Percentiles rank a stretch among this genome's conserved stretches.
Evolutionary conservation across 352 stramenopile species (phyloP).

Genomic region (Pythium rhizo-oryzae): DNA sequence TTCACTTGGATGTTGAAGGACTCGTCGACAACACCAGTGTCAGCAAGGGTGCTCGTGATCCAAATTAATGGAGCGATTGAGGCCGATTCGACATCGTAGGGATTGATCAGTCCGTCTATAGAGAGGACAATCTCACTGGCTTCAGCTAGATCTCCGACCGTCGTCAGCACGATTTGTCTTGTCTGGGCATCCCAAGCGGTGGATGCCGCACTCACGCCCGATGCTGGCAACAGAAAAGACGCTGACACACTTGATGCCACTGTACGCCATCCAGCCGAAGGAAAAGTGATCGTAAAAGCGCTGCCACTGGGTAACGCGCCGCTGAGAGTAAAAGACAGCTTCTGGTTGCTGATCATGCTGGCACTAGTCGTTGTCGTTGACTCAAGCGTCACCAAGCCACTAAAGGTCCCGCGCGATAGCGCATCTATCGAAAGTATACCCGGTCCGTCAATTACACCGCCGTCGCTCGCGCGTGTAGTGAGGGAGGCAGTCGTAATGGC

Average conservation of each 20-base stretch:
- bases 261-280: conserved; percentile 46
- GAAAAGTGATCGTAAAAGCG: conserved; percentile 40
- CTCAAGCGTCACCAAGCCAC: conserved; percentile 39
- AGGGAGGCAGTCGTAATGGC: conserved; percentile 44
- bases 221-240: conserved; percentile 36
- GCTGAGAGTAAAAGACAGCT: conserved; percentile 43
- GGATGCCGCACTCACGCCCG: conserved; percentile 38
- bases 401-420: conserved; percentile 41
- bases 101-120: conserved; percentile 57
- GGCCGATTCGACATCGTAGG: conserved; percentile 36
- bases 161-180: conserved; percentile 41
- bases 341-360: conserved; percentile 59
- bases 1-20: conserved; percentile 48
- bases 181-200: conserved; percentile 34
- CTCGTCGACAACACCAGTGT: conserved; percentile 50
- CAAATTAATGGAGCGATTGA: conserved; percentile 12
- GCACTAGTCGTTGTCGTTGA: conserved; percentile 45
- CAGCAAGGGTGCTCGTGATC: conserved; percentile 44
- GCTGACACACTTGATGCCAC: conserved; percentile 14
- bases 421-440: conserved; percentile 44
- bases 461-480: conserved; percentile 39
- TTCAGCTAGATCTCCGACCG: conserved; percentile 42
- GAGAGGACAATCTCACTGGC: conserved; percentile 35
- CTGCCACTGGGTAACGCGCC: conserved; percentile 57
- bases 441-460: conserved; percentile 50